Evolutionary conservation across 75 land plant species (phyloP).

Genomic region (Gnetum montanum): DNA sequence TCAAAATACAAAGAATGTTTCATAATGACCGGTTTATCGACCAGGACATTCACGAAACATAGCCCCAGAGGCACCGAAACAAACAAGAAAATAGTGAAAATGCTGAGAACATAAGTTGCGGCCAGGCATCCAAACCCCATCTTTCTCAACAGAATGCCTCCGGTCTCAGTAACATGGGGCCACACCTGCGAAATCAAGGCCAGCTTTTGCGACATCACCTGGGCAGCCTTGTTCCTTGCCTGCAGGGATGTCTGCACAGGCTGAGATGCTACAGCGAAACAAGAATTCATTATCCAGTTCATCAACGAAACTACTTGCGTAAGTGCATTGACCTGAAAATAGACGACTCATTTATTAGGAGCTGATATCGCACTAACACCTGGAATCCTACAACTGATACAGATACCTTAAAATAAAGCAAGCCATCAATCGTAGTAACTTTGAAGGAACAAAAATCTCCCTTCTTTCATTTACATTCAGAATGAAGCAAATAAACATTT

Average conservation of each 20-base stretch:
- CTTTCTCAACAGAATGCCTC: constrained; percentile 17
- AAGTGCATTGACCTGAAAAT: constrained; percentile 31
- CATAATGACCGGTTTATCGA: constrained; percentile 58
- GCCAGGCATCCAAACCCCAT: constrained; percentile 42
- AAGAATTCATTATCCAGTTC: constrained; percentile 11
- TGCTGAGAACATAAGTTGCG: constrained; percentile 29
- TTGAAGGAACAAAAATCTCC: too few species aligned
- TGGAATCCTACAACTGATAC: too few species aligned
- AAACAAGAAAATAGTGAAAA: constrained; percentile 30
- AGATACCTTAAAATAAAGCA: too few species aligned
- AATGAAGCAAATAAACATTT: too few species aligned
- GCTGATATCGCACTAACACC: too few species aligned
- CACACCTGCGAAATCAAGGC: constrained; percentile 17
- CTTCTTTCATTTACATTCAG: too few species aligned
- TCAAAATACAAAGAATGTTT: constrained; percentile 56
- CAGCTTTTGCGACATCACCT: constrained; percentile 7
- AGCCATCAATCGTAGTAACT: too few species aligned
- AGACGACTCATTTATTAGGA: too few species aligned
- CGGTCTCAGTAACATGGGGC: constrained; percentile 14
- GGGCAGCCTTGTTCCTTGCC: constrained; percentile 19
- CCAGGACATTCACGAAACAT: constrained; percentile 32
- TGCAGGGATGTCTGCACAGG: constrained; percentile 24
- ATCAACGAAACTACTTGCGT: constrained; percentile 11
- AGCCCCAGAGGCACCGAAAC: constrained; percentile 35
- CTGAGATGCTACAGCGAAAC: constrained; percentile 18